These are phyloP conservation scores for Stagonosporopsis rhizophila DNA, from an alignment of 2,329 filamentous ascomycete species.

Conservation along the genomic window DNA sequence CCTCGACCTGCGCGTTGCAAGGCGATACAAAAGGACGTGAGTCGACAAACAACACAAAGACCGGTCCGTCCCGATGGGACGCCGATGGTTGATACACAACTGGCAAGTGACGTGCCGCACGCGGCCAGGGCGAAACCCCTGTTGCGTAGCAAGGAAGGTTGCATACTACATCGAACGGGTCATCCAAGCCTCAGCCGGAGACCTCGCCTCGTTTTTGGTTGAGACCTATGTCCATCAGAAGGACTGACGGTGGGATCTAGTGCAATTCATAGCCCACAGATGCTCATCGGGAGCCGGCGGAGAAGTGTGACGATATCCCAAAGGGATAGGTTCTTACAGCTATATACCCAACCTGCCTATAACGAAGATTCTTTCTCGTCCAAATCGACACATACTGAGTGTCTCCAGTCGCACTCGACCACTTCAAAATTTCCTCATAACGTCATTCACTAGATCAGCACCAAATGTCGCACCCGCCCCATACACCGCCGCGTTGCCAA, in stretches of 20 bases:
- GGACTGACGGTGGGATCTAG: neutral
- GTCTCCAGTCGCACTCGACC: neutral
- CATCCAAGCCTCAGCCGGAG: neutral
- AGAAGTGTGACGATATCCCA: neutral
- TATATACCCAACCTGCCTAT: constrained; percentile 4
- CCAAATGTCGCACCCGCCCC: constrained; percentile 31
- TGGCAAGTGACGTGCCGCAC: neutral
- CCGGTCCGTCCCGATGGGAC: neutral
- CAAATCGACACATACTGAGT: neutral
- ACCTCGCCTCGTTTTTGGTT: neutral
- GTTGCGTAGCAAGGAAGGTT: neutral
- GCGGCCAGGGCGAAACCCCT: too few species aligned
- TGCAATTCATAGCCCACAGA: neutral
- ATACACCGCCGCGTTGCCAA: constrained; percentile 28
- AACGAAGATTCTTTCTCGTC: neutral
- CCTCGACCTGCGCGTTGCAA: neutral
- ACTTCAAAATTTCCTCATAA: constrained; percentile 27
- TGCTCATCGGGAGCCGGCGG: neutral
- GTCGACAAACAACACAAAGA: neutral
- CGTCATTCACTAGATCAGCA: constrained; percentile 29
- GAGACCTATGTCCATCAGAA: neutral
- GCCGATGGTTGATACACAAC: neutral
- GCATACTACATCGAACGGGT: neutral
- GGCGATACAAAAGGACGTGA: neutral
- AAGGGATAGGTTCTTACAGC: neutral